Conservation (phyloP, 208 protist species). For the Wallacemonas collosoma region DNA sequence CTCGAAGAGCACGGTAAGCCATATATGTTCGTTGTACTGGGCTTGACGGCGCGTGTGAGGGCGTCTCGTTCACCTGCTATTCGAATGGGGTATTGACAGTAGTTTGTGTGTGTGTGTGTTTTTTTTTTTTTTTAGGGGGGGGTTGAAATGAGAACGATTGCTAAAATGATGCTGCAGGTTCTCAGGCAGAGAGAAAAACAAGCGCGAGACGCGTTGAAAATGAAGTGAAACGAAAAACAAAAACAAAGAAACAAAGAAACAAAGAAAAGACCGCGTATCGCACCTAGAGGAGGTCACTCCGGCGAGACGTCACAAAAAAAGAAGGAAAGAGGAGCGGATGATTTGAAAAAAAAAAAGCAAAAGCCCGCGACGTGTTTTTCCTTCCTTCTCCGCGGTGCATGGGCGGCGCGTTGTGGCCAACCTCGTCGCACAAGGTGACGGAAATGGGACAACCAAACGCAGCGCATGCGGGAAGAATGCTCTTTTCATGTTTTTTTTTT, state of each 20-base stretch:
- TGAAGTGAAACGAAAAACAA: constrained; percentile 12
- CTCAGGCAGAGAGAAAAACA: neutral
- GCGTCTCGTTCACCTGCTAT: too few relatives aligned
- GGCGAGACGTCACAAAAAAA: neutral
- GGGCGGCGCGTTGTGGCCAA: too few relatives aligned
- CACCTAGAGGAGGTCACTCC: neutral
- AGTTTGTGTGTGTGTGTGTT: neutral
- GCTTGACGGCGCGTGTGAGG: too few relatives aligned
- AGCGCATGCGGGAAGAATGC: too few relatives aligned
- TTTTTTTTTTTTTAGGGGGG: neutral
- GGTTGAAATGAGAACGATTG: neutral
- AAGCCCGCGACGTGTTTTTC: too few relatives aligned
- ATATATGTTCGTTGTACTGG: too few relatives aligned
- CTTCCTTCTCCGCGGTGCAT: too few relatives aligned
- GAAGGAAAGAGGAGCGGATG: neutral
- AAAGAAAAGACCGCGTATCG: neutral
- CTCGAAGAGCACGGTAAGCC: too few relatives aligned
- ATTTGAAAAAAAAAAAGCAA: neutral
- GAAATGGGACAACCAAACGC: too few relatives aligned
- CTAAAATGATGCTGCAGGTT: neutral
- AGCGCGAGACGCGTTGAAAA: neutral
- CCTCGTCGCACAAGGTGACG: too few relatives aligned
- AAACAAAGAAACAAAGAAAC: neutral
- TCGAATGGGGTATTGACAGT: too few relatives aligned
- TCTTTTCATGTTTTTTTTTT: constrained; percentile 5